Conservation (phyloP, 345 rosid genomes). For the Pelargonium nanum region DNA sequence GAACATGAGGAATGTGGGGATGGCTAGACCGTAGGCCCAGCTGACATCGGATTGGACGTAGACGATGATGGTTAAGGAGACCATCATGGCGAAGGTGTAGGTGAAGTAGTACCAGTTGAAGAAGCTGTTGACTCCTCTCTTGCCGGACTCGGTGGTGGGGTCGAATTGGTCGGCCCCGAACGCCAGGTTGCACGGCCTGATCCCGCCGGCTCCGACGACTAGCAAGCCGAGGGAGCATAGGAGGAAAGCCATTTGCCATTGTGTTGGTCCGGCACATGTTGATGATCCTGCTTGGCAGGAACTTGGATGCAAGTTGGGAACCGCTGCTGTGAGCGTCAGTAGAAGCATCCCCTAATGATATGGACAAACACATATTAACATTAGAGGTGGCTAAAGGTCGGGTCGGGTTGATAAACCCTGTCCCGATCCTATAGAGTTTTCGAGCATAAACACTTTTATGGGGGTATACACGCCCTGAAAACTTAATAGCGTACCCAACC, state of each 20-base stretch:
- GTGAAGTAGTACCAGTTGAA: conserved; percentile 51
- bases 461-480: too few relatives aligned
- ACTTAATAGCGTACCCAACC: too few relatives aligned
- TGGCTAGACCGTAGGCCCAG: conserved; percentile 46
- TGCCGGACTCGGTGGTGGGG: conserved; percentile 34
- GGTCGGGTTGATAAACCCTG: too few relatives aligned
- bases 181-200: conserved; percentile 44
- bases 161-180: conserved; percentile 54
- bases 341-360: conserved; percentile 30
- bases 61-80: conserved; percentile 35
- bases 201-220: conserved; percentile 39
- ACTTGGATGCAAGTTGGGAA: conserved; percentile 30
- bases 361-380: neutral
- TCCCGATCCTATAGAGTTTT: too few relatives aligned
- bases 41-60: conserved; percentile 45
- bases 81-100: conserved; percentile 33
- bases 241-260: conserved; percentile 29
- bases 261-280: conserved; percentile 18
- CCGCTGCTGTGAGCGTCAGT: conserved; percentile 30
- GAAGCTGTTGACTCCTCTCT: conserved; percentile 36
- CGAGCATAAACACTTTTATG: too few relatives aligned
- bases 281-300: conserved; percentile 11
- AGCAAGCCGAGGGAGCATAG: conserved; percentile 21
- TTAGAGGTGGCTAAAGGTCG: too few relatives aligned
- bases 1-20: conserved; percentile 41